Percentiles rank a stretch among this genome's conserved stretches.
Conservation (phyloP, 2,329 filamentous ascomycete genomes). For the Neoscytalidium dimidiatum region DNA sequence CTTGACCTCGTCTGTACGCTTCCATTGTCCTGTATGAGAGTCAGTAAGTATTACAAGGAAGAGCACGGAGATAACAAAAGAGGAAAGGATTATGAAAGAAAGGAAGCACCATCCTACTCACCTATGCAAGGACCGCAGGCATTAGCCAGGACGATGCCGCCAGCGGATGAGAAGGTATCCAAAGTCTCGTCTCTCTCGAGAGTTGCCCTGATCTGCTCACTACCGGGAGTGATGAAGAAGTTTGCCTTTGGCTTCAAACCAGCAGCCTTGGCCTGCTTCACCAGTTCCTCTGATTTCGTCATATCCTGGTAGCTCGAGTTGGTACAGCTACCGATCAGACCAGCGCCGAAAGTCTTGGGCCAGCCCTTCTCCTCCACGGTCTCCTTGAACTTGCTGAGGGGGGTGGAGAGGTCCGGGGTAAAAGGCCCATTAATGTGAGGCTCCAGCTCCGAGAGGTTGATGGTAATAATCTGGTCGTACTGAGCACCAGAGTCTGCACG, state of each 20-base stretch:
- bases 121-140: too few species aligned
- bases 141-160: conserved; percentile 88
- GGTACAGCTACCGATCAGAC: conserved; percentile 95
- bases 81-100: neutral
- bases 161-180: conserved; percentile 80
- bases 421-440: conserved; percentile 97
- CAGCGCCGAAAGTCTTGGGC: conserved; percentile 88
- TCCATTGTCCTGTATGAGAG: conserved; percentile 94
- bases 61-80: too few species aligned
- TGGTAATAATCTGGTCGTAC: conserved; percentile 89
- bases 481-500: conserved; percentile 77
- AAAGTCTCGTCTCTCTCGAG: conserved; percentile 87
- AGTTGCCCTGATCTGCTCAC: conserved; percentile 94
- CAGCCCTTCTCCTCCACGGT: conserved; percentile 82
- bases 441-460: conserved; percentile 86
- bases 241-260: conserved; percentile 85
- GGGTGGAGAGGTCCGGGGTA: conserved; percentile 92
- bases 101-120: too few species aligned
- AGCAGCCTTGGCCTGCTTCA: conserved; percentile 87
- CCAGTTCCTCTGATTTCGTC: conserved; percentile 89
- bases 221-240: conserved; percentile 96
- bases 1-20: conserved; percentile 77
- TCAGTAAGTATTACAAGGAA: neutral
- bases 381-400: conserved; percentile 85
- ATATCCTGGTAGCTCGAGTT: conserved; percentile 99